Percentiles rank a stretch among this genome's conserved stretches.
Conservation (phyloP, 2,329 filamentous ascomycete genomes). For the Lasiodiplodia hormozganensis region DNA sequence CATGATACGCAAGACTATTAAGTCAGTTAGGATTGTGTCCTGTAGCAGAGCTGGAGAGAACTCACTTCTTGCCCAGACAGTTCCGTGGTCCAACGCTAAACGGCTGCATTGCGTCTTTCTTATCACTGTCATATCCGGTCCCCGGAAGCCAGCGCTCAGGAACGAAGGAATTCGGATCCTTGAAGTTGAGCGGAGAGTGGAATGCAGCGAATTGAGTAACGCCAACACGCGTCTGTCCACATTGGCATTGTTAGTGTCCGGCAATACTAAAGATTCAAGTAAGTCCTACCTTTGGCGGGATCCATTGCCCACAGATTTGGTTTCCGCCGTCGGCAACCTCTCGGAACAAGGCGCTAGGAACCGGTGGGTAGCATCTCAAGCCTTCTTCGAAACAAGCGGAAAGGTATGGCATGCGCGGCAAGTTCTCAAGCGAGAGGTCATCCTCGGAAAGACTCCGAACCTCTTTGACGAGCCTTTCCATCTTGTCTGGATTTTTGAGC, state of each 20-base stretch:
- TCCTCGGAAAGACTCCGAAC: constrained; percentile 37
- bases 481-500: constrained; percentile 34
- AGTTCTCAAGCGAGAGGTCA: constrained; percentile 44
- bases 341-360: constrained; percentile 43
- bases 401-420: constrained; percentile 45
- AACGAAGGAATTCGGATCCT: constrained; percentile 43
- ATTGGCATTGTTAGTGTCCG: background rate
- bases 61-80: constrained; percentile 48
- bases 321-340: constrained; percentile 45
- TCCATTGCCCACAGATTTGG: constrained; percentile 43
- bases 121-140: constrained; percentile 38
- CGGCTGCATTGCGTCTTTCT: constrained; percentile 47
- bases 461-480: constrained; percentile 40
- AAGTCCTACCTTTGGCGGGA: constrained; percentile 38
- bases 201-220: constrained; percentile 27
- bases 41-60: background rate
- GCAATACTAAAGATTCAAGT: background rate
- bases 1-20: constrained; percentile 44
- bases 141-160: constrained; percentile 51
- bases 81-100: constrained; percentile 54
- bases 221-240: constrained; percentile 25
- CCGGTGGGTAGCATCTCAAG: constrained; percentile 52
- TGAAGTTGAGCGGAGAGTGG: constrained; percentile 41
- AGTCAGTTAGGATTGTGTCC: background rate
- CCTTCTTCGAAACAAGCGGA: constrained; percentile 51